These are phyloP conservation scores for Alisma plantagoaquatica DNA, from an alignment of 106 monocot species.

Conservation along the genomic window DNA sequence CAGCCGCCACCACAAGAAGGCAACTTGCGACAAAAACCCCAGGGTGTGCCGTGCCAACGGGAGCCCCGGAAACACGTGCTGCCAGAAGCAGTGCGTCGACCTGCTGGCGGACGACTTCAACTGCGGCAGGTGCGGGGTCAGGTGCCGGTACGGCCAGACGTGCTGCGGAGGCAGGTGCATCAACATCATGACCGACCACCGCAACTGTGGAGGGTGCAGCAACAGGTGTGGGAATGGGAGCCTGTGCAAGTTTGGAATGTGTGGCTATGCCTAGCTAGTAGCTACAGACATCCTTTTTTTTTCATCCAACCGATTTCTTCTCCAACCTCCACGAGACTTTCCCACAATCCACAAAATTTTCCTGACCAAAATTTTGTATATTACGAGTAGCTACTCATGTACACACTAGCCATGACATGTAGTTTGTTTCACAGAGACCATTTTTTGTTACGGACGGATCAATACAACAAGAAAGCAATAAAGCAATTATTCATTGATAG, in stretches of 20 bases:
- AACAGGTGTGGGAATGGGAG: conserved; percentile 9
- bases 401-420: too few species aligned
- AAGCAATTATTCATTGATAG: too few species aligned
- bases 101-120: conserved; percentile 19
- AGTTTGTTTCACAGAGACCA: too few species aligned
- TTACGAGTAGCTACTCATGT: too few species aligned
- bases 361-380: too few species aligned
- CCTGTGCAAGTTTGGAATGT: conserved; percentile 18
- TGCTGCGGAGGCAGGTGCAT: conserved; percentile 18
- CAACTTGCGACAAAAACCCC: conserved; percentile 25
- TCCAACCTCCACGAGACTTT: too few species aligned
- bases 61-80: conserved; percentile 24
- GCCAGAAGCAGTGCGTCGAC: conserved; percentile 22
- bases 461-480: too few species aligned
- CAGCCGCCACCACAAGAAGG: background rate
- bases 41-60: conserved; percentile 7
- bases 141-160: conserved; percentile 5
- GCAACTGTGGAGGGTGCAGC: conserved; percentile 23
- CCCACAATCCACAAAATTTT: too few species aligned
- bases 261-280: conserved; percentile 22
- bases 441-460: too few species aligned
- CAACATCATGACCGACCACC: background rate
- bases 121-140: conserved; percentile 23
- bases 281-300: too few species aligned
- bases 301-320: too few species aligned